Percentiles rank a stretch among this genome's conserved stretches.
Evolutionary conservation across 2,329 filamentous ascomycete species (phyloP).

Genomic region (Botryosphaeria dothidea): DNA sequence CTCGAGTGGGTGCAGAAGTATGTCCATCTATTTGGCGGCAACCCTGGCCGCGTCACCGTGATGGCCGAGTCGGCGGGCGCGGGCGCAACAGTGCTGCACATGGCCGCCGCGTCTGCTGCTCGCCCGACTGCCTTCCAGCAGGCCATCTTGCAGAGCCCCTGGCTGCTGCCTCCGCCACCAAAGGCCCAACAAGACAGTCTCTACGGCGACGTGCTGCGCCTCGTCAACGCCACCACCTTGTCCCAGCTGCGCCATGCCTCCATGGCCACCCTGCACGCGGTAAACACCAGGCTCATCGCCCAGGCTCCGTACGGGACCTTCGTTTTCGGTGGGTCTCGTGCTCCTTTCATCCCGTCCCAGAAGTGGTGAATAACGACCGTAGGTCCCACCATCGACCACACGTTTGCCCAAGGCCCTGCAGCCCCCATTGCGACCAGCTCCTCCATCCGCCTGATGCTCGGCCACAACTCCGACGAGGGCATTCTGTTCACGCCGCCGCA

Average conservation of each 20-base stretch:
- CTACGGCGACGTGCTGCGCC: not conserved
- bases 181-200: not conserved
- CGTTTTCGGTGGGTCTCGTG: not conserved
- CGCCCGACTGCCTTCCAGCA: not conserved
- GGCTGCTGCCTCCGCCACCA: not conserved
- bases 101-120: not conserved
- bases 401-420: constrained; percentile 32
- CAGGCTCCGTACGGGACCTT: not conserved
- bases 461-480: not conserved
- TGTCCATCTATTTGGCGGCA: not conserved
- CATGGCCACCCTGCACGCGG: not conserved
- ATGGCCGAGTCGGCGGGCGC: not conserved
- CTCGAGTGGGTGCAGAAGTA: not conserved
- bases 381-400: constrained; percentile 35
- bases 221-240: not conserved
- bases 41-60: not conserved
- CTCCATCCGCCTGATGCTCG: not conserved
- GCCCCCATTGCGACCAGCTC: not conserved
- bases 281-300: not conserved
- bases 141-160: not conserved
- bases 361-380: not conserved
- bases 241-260: not conserved
- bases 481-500: not conserved
- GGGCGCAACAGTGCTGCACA: not conserved
- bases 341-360: not conserved